Base-by-base conservation (phyloP, 192 early-diverging fungal species). In the Geranomyces variabilis region DNA sequence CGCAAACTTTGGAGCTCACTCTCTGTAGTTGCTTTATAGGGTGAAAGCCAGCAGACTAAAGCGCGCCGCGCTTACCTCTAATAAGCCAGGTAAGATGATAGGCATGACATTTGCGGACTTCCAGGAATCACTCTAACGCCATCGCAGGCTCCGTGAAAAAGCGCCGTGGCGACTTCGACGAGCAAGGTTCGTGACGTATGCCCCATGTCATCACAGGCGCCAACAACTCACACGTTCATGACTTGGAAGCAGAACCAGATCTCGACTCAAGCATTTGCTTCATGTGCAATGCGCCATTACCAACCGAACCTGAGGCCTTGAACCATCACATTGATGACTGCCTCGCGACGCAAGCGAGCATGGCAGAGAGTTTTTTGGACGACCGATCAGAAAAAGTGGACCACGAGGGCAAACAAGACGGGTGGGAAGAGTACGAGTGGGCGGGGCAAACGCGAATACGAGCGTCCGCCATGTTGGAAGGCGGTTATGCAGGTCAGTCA, bases 251-350 rank as follows among this genome's bases (percentile, higher is more conserved):
- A 41, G 36, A 41, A 41, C 22, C 24, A 28, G 36, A 51, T 29
- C 13, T 43, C n/a, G 58, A 69, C 48, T 34, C 24, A 26, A 67
- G 29, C 55, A 81, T 76, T 0, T 92, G 91, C 70, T 90, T 89
- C 69, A 86, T 92, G 55, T 92, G 91, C 76, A 82, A 81, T 30
- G 70, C 82, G 47, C 61, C 74, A 0, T 78, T 92, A 7, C 81
- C 77, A 69, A 85, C 84, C 14, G 88, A 88, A 6, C 74, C 76
- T 4, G 83, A 84, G 1, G 81, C 75, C 8, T 79, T 93, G 63
- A 93, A 93, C 55, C 33, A 76, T n/a, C 94, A 95, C 68, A 90
- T 93, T 34, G 92, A 95, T 61, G 63, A 68, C 1, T 95, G 94
- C 64, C 75, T 95, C 21, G 68, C 70, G 1, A 66, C 74, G 26